A percentile compares a stretch with the other conserved stretches of the same genome.
Conservation (phyloP, 2,329 filamentous ascomycete genomes). For the Cladophialophora psammophila region DNA sequence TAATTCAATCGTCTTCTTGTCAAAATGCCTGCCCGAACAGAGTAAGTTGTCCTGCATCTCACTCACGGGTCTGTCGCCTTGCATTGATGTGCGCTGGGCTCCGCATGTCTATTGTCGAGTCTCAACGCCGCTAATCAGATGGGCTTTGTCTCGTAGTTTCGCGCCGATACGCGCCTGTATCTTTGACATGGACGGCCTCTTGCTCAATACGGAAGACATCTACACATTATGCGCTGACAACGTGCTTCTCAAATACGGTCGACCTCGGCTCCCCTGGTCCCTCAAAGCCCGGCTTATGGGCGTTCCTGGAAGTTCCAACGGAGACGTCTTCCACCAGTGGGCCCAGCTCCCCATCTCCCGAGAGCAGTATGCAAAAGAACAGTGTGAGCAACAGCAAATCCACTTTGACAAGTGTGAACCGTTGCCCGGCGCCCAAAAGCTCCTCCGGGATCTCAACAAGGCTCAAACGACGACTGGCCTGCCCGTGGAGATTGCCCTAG, state of each 20-base stretch:
- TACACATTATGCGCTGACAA: slow-evolving; percentile 86
- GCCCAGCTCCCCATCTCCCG: slow-evolving; percentile 79
- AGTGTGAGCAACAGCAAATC: slow-evolving; percentile 69
- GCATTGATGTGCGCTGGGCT: too few species aligned
- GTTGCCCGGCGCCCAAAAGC: slow-evolving; percentile 75
- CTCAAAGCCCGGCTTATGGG: slow-evolving; percentile 91
- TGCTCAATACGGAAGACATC: slow-evolving; percentile 90
- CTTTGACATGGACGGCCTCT: slow-evolving; percentile 97
- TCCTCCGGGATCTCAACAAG: slow-evolving; percentile 66
- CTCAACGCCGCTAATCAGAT: background rate
- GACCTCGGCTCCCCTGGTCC: slow-evolving; percentile 80
- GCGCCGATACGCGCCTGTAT: slow-evolving; percentile 87
- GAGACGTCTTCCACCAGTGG: slow-evolving; percentile 76
- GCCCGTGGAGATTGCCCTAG: slow-evolving; percentile 74
- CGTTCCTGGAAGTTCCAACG: slow-evolving; percentile 65
- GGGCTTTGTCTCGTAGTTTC: slow-evolving; percentile 55
- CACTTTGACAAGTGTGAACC: slow-evolving; percentile 76
- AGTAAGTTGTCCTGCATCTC: background rate
- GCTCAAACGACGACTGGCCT: slow-evolving; percentile 42
- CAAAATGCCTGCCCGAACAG: background rate
- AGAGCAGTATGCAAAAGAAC: slow-evolving; percentile 70
- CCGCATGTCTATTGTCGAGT: too few species aligned
- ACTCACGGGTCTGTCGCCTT: too few species aligned
- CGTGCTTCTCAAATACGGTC: slow-evolving; percentile 76
- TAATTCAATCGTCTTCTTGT: background rate